These are phyloP conservation scores for Lophium mytilinum DNA, from an alignment of 495 filamentous ascomycete genomes.

Conservation along the genomic window DNA sequence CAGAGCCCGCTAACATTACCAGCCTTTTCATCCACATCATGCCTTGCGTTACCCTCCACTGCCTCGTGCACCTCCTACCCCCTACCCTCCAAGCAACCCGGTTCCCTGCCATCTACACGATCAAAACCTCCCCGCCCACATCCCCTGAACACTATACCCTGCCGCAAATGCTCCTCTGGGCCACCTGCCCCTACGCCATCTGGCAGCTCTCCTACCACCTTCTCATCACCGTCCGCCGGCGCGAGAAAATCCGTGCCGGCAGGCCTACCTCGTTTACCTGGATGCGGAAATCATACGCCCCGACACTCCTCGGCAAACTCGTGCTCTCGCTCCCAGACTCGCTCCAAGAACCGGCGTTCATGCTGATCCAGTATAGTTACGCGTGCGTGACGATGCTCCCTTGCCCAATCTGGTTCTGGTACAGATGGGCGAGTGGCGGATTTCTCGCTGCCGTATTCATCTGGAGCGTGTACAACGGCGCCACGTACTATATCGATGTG, in stretches of 20 bases:
- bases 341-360: constrained; percentile 85
- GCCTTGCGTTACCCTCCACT: constrained; percentile 89
- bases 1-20: neutral
- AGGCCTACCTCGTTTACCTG: constrained; percentile 96
- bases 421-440: constrained; percentile 62
- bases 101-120: constrained; percentile 81
- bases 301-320: constrained; percentile 76
- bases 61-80: constrained; percentile 74
- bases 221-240: constrained; percentile 83
- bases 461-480: constrained; percentile 92
- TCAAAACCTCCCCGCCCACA: constrained; percentile 63
- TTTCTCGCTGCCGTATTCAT: constrained; percentile 75
- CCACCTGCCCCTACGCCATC: constrained; percentile 79
- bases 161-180: constrained; percentile 82
- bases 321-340: constrained; percentile 67
- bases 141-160: constrained; percentile 73
- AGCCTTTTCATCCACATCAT: constrained; percentile 98
- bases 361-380: constrained; percentile 90
- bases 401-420: constrained; percentile 92
- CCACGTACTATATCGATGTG: constrained; percentile 94
- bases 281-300: constrained; percentile 83
- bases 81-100: constrained; percentile 53
- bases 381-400: constrained; percentile 89
- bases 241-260: constrained; percentile 90
- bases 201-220: constrained; percentile 93